Conservation (phyloP, 2,329 filamentous ascomycete genomes). For the Aureobasidium melanogenum region DNA sequence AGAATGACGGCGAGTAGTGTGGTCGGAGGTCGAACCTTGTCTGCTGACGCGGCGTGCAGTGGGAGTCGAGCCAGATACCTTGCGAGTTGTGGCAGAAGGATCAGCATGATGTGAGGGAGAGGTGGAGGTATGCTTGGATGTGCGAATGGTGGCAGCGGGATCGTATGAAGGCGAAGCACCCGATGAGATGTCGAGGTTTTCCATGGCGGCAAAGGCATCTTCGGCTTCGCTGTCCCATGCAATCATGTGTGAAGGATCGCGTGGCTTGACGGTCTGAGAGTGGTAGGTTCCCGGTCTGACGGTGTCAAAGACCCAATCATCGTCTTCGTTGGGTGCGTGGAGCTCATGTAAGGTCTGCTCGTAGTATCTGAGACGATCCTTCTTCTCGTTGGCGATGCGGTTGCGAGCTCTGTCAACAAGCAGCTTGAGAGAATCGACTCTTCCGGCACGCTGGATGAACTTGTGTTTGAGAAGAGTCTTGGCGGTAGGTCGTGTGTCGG, state of each 20-base stretch:
- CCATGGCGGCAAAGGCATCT: slow-evolving; percentile 29
- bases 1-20: slow-evolving; percentile 37
- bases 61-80: slow-evolving; percentile 25
- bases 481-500: slow-evolving; percentile 72
- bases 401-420: slow-evolving; percentile 74
- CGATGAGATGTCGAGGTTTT: slow-evolving; percentile 37
- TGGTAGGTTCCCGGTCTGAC: slow-evolving; percentile 61
- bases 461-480: slow-evolving; percentile 80
- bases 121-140: slow-evolving; percentile 25
- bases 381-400: slow-evolving; percentile 61
- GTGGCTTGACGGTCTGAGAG: slow-evolving; percentile 40
- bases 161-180: slow-evolving; percentile 22
- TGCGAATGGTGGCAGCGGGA: slow-evolving; percentile 29
- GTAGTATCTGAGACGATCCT: slow-evolving; percentile 73
- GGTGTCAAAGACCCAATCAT: slow-evolving; percentile 95
- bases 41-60: slow-evolving; percentile 25
- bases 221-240: slow-evolving; percentile 27
- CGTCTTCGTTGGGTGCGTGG: slow-evolving; percentile 54
- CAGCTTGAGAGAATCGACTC: slow-evolving; percentile 79
- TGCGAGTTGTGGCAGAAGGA: slow-evolving; percentile 31
- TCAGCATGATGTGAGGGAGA: slow-evolving; percentile 18
- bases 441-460: slow-evolving; percentile 81
- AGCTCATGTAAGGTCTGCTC: slow-evolving; percentile 66
- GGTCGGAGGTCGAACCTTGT: slow-evolving; percentile 28
- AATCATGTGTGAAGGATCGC: slow-evolving; percentile 39